phyloP scores from a whole-genome alignment of 495 filamentous ascomycete species.

The Pyronema domesticum region DNA sequence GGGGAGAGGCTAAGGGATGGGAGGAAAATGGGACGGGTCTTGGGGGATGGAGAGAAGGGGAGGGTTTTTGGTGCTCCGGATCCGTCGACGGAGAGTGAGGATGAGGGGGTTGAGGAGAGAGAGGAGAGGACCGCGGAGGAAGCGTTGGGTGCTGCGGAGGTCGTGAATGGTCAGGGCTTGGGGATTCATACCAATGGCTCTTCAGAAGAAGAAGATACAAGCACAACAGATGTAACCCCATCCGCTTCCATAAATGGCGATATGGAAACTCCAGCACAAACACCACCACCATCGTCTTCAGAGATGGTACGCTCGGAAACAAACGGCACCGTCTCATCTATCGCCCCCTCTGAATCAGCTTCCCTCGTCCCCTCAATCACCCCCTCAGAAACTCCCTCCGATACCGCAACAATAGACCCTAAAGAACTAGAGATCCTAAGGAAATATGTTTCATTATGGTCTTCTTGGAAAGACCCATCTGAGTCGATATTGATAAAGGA shows the following conservation, averaged over 20 bases:
- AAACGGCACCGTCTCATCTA: no score
- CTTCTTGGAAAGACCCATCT: constrained; percentile 51
- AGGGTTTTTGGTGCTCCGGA: not conserved
- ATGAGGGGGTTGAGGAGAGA: not conserved
- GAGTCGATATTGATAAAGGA: constrained; percentile 51
- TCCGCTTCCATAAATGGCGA: no score
- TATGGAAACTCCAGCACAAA: no score
- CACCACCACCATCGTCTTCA: no score
- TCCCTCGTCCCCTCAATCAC: no score
- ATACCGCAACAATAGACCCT: not conserved
- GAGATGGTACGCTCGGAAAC: no score
- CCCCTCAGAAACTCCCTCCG: not conserved
- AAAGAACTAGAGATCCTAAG: constrained; percentile 28
- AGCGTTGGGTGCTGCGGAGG: no score
- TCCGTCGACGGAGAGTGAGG: not conserved
- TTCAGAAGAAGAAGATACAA: no score
- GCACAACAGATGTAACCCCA: no score
- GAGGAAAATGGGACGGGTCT: not conserved
- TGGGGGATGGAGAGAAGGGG: not conserved
- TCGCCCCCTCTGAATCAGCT: no score
- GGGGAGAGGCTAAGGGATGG: not conserved
- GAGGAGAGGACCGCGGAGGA: not conserved
- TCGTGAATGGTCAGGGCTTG: no score
- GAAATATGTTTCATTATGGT: constrained; percentile 64
- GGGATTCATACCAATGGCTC: no score